phyloP scores from a whole-genome alignment of 305 asterid species.

The Fraxinus sp. region DNA sequence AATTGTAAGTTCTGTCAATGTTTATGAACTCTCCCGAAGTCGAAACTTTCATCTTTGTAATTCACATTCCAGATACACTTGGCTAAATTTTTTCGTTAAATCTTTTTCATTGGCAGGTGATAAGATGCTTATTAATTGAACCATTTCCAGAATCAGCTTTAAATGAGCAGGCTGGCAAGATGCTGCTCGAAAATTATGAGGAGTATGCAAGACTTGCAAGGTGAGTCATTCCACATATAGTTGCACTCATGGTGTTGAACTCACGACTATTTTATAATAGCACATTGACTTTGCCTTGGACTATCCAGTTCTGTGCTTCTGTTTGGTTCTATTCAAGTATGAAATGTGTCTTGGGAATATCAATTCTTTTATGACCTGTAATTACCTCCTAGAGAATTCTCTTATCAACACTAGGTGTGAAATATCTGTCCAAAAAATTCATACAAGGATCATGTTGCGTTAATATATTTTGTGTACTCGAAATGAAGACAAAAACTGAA shows the following conservation, averaged over 20 bases:
- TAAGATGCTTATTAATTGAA: slow-evolving; percentile 91
- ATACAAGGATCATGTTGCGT: background rate
- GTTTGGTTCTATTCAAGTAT: background rate
- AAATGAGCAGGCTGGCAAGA: slow-evolving; percentile 96
- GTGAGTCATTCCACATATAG: slow-evolving; percentile 33
- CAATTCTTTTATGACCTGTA: background rate
- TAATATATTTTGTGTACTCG: too few species aligned
- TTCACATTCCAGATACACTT: background rate
- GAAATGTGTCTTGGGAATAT: background rate
- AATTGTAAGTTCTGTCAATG: slow-evolving; percentile 48
- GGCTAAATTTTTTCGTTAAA: background rate
- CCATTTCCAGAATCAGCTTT: slow-evolving; percentile 99
- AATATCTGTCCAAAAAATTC: background rate
- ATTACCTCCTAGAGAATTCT: background rate
- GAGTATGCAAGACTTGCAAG: slow-evolving; percentile 92
- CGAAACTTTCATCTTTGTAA: background rate
- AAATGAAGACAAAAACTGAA: too few species aligned
- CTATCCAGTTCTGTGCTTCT: background rate
- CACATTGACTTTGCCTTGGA: background rate
- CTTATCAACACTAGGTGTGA: background rate
- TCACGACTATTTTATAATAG: background rate
- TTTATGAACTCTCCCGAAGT: background rate
- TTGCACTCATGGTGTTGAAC: background rate
- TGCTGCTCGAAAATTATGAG: slow-evolving; percentile 88
- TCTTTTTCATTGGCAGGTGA: slow-evolving; percentile 52